Evolutionary conservation across 345 rosid species (phyloP).

Genomic region (Conringia planisiliqua): DNA sequence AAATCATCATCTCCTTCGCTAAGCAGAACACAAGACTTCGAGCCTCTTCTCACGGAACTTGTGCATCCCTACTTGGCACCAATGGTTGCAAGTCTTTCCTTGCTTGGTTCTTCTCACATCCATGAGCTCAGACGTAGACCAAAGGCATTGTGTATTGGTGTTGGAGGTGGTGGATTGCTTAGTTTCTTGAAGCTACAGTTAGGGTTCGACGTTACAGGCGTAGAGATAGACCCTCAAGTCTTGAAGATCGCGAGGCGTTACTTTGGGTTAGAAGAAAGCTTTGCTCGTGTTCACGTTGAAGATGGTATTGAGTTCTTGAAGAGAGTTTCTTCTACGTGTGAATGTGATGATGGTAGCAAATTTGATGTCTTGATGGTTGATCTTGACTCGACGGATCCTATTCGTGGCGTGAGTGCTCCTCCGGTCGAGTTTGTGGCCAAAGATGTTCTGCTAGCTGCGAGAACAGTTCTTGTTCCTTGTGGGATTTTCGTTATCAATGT

Average conservation of each 20-base stretch:
- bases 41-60: conserved; percentile 44
- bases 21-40: conserved; percentile 36
- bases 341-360: neutral
- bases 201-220: conserved; percentile 63
- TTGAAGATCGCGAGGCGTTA: conserved; percentile 52
- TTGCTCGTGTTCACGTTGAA: conserved; percentile 40
- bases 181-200: conserved; percentile 51
- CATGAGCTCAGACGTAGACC: conserved; percentile 39
- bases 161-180: conserved; percentile 85
- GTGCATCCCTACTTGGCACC: conserved; percentile 78
- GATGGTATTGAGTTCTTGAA: conserved; percentile 58
- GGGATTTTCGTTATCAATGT: conserved; percentile 70
- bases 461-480: conserved; percentile 41
- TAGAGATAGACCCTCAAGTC: conserved; percentile 69
- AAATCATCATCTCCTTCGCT: too few species aligned
- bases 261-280: conserved; percentile 62
- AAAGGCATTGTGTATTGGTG: conserved; percentile 71
- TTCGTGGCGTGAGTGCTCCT: conserved; percentile 62
- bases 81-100: conserved; percentile 65
- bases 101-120: conserved; percentile 41
- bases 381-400: conserved; percentile 55
- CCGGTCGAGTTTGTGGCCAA: conserved; percentile 54
- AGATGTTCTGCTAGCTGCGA: conserved; percentile 51
- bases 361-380: conserved; percentile 88
- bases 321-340: conserved; percentile 24